A percentile compares a stretch with the other conserved stretches of the same genome.
Conservation (phyloP, 805 yeast species). For the Wickerhamomyces silvicola region DNA sequence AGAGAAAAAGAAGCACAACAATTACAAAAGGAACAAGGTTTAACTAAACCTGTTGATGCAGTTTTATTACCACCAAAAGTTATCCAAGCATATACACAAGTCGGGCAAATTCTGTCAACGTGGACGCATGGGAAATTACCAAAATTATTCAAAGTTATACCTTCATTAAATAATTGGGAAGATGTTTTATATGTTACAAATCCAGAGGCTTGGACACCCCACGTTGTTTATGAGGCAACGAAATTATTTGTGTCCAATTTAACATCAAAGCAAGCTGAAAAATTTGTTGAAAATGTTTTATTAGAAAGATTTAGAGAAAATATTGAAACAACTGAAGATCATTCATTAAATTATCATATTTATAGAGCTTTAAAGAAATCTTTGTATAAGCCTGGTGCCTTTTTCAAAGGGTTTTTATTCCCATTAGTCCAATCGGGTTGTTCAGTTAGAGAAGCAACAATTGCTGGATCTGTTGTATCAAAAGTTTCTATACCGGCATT, state of each 20-base stretch:
- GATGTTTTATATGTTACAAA: slow-evolving; percentile 89
- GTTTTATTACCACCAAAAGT: slow-evolving; percentile 94
- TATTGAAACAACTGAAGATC: slow-evolving; percentile 69
- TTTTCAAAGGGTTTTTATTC: slow-evolving; percentile 91
- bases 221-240: slow-evolving; percentile 91
- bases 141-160: slow-evolving; percentile 91
- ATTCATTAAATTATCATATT: slow-evolving; percentile 82
- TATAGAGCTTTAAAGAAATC: slow-evolving; percentile 90
- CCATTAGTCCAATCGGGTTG: slow-evolving; percentile 88
- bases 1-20: slow-evolving; percentile 57
- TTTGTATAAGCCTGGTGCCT: slow-evolving; percentile 94
- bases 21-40: slow-evolving; percentile 22
- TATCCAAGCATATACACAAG: slow-evolving; percentile 87
- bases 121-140: slow-evolving; percentile 96
- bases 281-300: slow-evolving; percentile 61
- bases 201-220: slow-evolving; percentile 93
- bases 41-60: slow-evolving; percentile 50
- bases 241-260: slow-evolving; percentile 88
- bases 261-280: slow-evolving; percentile 82
- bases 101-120: slow-evolving; percentile 78
- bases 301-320: slow-evolving; percentile 66
- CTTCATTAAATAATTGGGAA: slow-evolving; percentile 91
- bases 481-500: slow-evolving; percentile 90
- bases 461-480: slow-evolving; percentile 84
- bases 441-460: slow-evolving; percentile 87